A percentile compares a stretch with the other conserved stretches of the same genome.
phyloP scores from a whole-genome alignment of 352 stramenopile species.

The Globisporangium rhizosaccharum region DNA sequence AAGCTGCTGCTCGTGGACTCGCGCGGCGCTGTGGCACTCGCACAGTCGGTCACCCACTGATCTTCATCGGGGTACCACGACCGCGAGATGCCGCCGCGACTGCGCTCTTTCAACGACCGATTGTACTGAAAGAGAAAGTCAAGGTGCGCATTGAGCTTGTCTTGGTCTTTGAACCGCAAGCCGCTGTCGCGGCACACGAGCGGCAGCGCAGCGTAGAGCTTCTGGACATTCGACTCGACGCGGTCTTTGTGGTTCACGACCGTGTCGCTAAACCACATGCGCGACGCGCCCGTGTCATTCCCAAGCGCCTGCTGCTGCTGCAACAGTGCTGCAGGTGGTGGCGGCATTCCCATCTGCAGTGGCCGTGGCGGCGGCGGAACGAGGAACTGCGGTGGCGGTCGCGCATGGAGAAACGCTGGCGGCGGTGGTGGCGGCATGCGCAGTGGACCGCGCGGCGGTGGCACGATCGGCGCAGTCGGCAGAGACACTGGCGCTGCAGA shows the following conservation, averaged over 20 bases:
- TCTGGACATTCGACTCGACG: slow-evolving; percentile 82
- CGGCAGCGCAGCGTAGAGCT: slow-evolving; percentile 76
- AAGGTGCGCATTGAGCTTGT: slow-evolving; percentile 71
- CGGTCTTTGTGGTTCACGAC: slow-evolving; percentile 78
- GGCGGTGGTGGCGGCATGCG: slow-evolving; percentile 2
- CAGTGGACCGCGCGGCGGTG: slow-evolving; percentile 9
- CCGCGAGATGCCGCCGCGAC: slow-evolving; percentile 73
- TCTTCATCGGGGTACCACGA: slow-evolving; percentile 83
- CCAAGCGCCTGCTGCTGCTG: slow-evolving; percentile 7
- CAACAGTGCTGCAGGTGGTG: slow-evolving; percentile 1
- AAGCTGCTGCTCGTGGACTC: slow-evolving; percentile 78
- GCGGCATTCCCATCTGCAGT: neutral
- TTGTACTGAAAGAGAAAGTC: slow-evolving; percentile 88
- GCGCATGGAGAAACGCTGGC: slow-evolving; percentile 4
- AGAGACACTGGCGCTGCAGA: slow-evolving; percentile 9
- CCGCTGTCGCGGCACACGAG: slow-evolving; percentile 79
- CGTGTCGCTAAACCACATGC: slow-evolving; percentile 85
- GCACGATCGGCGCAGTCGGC: slow-evolving; percentile 8
- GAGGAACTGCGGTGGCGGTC: slow-evolving; percentile 7
- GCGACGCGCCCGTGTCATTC: slow-evolving; percentile 36
- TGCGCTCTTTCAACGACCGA: slow-evolving; percentile 70
- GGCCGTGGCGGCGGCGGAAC: slow-evolving; percentile 2
- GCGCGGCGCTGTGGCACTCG: slow-evolving; percentile 42
- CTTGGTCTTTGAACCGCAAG: slow-evolving; percentile 72
- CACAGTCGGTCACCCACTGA: slow-evolving; percentile 77